Evolutionary conservation across 176 grass and related monocot genomes (phyloP), one percentile per base, ranked within the genome.

Genomic region (Oryza officinalis): DNA sequence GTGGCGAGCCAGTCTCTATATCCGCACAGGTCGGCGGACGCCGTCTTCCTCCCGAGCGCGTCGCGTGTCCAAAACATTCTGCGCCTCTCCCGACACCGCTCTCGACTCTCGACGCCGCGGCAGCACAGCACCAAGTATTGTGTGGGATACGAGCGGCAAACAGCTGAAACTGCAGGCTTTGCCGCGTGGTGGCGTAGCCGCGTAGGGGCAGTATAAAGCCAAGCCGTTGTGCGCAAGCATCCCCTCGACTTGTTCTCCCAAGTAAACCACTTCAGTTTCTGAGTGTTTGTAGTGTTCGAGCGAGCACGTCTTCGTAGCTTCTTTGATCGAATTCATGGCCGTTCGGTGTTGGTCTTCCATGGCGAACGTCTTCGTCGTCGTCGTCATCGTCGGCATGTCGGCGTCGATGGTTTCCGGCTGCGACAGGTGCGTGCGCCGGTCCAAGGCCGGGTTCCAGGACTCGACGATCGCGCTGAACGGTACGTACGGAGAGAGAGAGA

Each of bases 371-470:
- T 7, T 68, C 33, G 0, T 72, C 65, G 4, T 76, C 2, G 1
- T 89, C n/a, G 10, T 67, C 47, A 0, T 59, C 27, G 4, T 8
- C 4, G 57, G 4, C 17, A 25, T 78, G 31, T 27, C 46, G 2
- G 15, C 54, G 50, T 69, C 89, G 2, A 66, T 57, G 31, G 74
- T 65, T 0, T 4, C 30, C 6, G 84, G 81, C 37, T 89, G 89
- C 60, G 87, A 92, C 73, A 74, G 89, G 44, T 94, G 92, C 67
- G 87, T 88, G 69, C 92, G 73, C 52, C 89, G 72, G 5, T 80
- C 87, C 78, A 87, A 40, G 82, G 89, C 87, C 25, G 46, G 65
- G 8, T 87, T 85, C 72, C 85, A 27, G 26, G 61, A 79, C 81
- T 92, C 92, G 38, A 72, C 89, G 2, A 85, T 86, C 4, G 65